Evolutionary conservation across 176 grass and related monocot species (phyloP).

Genomic region (Areca catechu): DNA sequence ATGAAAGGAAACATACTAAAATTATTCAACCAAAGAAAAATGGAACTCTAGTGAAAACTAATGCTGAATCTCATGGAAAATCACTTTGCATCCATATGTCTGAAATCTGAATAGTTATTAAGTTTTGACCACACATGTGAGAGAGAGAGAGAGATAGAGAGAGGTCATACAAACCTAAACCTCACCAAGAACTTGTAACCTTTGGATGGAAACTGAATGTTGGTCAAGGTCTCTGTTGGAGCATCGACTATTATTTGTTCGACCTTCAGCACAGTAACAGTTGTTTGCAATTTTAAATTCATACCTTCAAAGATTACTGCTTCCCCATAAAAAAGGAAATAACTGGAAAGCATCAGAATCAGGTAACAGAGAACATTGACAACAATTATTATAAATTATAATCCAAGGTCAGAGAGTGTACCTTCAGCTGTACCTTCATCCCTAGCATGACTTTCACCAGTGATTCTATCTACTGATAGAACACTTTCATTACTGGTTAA

Average conservation of each 20-base stretch:
- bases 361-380: constrained; percentile 1
- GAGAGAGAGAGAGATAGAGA: not conserved
- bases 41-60: too few relatives aligned
- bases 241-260: constrained; percentile 58
- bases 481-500: constrained; percentile 74
- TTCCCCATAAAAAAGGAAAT: constrained; percentile 8
- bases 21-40: too few relatives aligned
- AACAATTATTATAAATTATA: constrained; percentile 2
- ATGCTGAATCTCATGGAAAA: too few relatives aligned
- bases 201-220: constrained; percentile 45
- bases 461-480: constrained; percentile 48
- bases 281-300: constrained; percentile 63
- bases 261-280: constrained; percentile 51
- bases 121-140: too few relatives aligned
- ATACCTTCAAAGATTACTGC: constrained; percentile 64
- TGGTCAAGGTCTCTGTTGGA: constrained; percentile 51
- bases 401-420: constrained; percentile 9
- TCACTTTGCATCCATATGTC: too few relatives aligned
- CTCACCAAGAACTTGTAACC: constrained; percentile 63
- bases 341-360: constrained; percentile 10
- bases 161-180: constrained; percentile 41
- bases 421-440: constrained; percentile 68
- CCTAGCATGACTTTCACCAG: constrained; percentile 63
- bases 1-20: too few relatives aligned
- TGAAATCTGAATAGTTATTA: too few relatives aligned